phyloP scores from a whole-genome alignment of 495 filamentous ascomycete species.

The Penicillium dipodomyicola region DNA sequence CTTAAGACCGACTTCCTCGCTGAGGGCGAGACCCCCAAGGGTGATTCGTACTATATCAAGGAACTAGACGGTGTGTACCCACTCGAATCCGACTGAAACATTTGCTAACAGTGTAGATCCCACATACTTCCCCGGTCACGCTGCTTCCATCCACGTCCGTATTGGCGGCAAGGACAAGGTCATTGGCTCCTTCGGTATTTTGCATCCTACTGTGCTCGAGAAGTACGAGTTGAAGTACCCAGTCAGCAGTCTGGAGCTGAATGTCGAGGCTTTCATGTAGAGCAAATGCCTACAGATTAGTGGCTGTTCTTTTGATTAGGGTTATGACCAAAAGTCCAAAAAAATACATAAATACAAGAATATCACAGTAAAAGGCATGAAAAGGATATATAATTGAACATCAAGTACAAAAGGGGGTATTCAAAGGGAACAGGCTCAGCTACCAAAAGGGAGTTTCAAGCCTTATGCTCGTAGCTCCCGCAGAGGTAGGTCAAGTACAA shows the following conservation, averaged over 20 bases:
- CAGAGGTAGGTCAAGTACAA: not conserved
- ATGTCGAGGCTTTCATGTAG: conserved; percentile 91
- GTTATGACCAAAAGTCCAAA: not conserved
- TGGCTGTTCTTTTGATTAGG: not conserved
- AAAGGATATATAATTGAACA: not conserved
- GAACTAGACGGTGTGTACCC: conserved; percentile 69
- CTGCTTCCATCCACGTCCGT: conserved; percentile 74
- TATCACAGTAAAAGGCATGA: not conserved
- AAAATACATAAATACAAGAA: conserved; percentile 1
- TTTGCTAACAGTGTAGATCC: conserved; percentile 52
- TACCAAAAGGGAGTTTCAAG: not conserved
- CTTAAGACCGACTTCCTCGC: conserved; percentile 77
- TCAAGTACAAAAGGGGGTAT: conserved; percentile 1
- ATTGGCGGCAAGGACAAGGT: conserved; percentile 64
- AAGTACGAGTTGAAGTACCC: conserved; percentile 94
- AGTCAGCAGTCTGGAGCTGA: conserved; percentile 91
- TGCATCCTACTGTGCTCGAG: conserved; percentile 89
- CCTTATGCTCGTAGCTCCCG: too few relatives aligned
- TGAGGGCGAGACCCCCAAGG: conserved; percentile 54
- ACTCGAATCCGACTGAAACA: not conserved
- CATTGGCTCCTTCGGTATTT: conserved; percentile 87
- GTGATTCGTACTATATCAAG: conserved; percentile 86
- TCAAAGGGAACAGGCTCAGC: not conserved
- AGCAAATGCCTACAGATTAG: not conserved
- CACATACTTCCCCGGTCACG: conserved; percentile 88